Conservation (phyloP, 2,329 filamentous ascomycete species). For the Trichoderma guizhouense region DNA sequence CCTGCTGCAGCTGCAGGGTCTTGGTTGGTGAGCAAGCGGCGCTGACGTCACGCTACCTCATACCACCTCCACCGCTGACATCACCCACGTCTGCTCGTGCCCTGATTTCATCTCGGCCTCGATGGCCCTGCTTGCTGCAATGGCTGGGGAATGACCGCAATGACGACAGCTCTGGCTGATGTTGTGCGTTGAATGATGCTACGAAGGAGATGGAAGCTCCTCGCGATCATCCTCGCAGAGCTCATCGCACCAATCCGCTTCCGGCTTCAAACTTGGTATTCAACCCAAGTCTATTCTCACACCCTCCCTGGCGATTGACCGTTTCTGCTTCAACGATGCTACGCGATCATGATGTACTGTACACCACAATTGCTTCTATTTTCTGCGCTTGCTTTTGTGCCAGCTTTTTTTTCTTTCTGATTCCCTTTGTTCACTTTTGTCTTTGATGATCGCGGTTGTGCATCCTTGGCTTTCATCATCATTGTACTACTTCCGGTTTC, state of each 20-base stretch:
- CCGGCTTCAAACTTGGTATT: background rate
- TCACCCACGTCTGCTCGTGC: slow-evolving; percentile 21
- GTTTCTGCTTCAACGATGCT: background rate
- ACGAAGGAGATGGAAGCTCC: background rate
- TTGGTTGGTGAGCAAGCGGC: slow-evolving; percentile 16
- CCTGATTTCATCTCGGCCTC: slow-evolving; percentile 3
- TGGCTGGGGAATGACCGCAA: slow-evolving; percentile 3
- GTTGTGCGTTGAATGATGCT: background rate
- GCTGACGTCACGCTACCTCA: slow-evolving; percentile 29
- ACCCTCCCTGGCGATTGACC: background rate
- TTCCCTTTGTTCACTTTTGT: background rate
- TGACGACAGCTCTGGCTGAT: slow-evolving; percentile 10
- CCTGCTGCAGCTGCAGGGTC: slow-evolving; percentile 29
- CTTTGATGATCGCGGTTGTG: background rate
- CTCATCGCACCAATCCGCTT: background rate
- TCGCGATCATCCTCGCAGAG: background rate
- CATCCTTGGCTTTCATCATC: slow-evolving; percentile 5
- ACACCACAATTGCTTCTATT: slow-evolving; percentile 1
- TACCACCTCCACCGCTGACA: slow-evolving; percentile 25
- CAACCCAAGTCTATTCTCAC: background rate
- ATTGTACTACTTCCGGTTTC: background rate
- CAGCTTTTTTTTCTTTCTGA: background rate
- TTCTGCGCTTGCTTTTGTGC: background rate
- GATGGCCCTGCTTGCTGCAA: background rate
- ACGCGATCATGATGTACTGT: slow-evolving; percentile 14